Evolutionary conservation across 805 yeast genomes (phyloP).

Genomic region (Saccharomycopsis babjevae): DNA sequence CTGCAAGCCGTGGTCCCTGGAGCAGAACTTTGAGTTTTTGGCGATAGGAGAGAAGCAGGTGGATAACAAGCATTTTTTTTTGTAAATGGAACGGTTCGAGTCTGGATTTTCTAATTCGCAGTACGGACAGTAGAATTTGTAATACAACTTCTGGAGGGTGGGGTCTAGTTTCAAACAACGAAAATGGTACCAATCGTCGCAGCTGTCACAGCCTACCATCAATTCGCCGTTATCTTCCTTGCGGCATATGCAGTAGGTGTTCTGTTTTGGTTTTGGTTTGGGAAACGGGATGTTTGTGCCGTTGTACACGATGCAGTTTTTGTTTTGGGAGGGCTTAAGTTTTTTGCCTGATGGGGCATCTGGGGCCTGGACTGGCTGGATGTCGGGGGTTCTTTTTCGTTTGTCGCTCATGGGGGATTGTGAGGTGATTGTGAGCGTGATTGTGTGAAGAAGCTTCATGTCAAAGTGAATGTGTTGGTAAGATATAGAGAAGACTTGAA

Average conservation of each 20-base stretch:
- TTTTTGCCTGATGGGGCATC: neutral
- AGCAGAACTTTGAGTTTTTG: conserved; percentile 58
- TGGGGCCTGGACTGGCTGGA: neutral
- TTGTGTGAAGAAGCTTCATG: too few species aligned
- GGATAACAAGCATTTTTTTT: conserved; percentile 57
- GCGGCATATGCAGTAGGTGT: conserved; percentile 59
- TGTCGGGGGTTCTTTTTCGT: neutral
- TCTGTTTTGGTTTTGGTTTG: conserved; percentile 10
- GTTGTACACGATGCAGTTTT: conserved; percentile 1
- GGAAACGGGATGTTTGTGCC: conserved; percentile 13
- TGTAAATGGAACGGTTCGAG: conserved; percentile 54
- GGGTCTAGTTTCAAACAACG: conserved; percentile 54
- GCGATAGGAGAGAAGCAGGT: conserved; percentile 48
- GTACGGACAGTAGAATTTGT: conserved; percentile 60
- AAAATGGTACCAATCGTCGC: conserved; percentile 94
- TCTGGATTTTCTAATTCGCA: conserved; percentile 43
- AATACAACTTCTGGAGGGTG: conserved; percentile 44
- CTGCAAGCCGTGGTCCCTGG: conserved; percentile 57
- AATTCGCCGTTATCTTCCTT: conserved; percentile 67
- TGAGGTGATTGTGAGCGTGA: too few species aligned
- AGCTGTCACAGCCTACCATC: conserved; percentile 93
- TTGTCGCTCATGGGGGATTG: neutral
- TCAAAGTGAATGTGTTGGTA: too few species aligned
- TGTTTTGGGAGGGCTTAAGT: neutral
- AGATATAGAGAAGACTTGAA: too few species aligned